Evolutionary conservation across 2,329 filamentous ascomycete species (phyloP).

Genomic region (Geosmithia morbida): DNA sequence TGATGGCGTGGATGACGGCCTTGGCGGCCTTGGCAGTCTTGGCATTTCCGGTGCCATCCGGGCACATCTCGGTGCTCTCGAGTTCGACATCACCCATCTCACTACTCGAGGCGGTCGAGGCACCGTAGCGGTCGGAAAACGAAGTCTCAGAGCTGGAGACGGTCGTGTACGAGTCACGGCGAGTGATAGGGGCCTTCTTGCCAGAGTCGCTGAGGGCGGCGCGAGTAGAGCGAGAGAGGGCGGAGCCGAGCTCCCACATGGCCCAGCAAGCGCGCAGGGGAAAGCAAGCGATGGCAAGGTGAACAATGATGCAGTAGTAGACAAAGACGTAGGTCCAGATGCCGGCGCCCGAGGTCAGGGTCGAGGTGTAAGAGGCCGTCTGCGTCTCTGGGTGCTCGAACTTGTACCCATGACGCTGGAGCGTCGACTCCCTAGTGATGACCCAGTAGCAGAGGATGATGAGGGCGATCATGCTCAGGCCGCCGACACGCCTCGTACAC

Average conservation of each 20-base stretch:
- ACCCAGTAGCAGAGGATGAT: conserved; percentile 38
- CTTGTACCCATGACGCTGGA: conserved; percentile 27
- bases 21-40: conserved; percentile 13
- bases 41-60: conserved; percentile 23
- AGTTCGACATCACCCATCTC: conserved; percentile 32
- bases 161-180: conserved; percentile 38
- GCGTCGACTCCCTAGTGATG: conserved; percentile 32
- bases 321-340: conserved; percentile 40
- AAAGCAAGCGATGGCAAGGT: conserved; percentile 48
- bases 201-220: conserved; percentile 29
- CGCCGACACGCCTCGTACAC: conserved; percentile 38
- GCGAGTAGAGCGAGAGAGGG: conserved; percentile 24
- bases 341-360: conserved; percentile 24
- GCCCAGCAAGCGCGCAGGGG: conserved; percentile 48
- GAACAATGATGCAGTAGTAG: conserved; percentile 51
- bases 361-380: conserved; percentile 12
- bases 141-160: conserved; percentile 42
- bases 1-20: conserved; percentile 47
- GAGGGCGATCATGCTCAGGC: conserved; percentile 36
- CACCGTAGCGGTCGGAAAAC: conserved; percentile 21
- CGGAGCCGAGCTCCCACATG: conserved; percentile 40
- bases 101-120: conserved; percentile 29
- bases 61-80: conserved; percentile 21
- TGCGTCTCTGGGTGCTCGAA: conserved; percentile 23
- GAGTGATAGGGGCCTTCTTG: conserved; percentile 25